A percentile compares a stretch with the other conserved stretches of the same genome.
These are phyloP conservation scores for Aureobasidium sp. DNA, from an alignment of 2,329 filamentous ascomycete genomes.

Conservation along the genomic window DNA sequence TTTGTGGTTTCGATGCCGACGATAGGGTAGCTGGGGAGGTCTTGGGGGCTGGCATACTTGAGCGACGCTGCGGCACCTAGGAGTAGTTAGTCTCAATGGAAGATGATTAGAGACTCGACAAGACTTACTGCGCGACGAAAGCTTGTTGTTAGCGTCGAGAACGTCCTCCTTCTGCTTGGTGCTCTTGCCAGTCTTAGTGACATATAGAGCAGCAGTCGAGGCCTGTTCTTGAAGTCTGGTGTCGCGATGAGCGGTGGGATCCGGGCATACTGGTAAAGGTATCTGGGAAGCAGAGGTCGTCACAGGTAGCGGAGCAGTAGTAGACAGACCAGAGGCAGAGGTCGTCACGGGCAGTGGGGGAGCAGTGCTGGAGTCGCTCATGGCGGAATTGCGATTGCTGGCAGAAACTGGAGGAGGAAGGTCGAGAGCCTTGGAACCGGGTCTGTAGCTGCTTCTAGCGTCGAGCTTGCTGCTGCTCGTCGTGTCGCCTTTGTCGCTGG, in stretches of 20 bases:
- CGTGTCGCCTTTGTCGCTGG: background rate
- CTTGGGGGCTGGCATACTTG: slow-evolving; percentile 64
- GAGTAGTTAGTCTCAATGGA: slow-evolving; percentile 18
- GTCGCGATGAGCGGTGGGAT: slow-evolving; percentile 38
- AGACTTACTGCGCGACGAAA: slow-evolving; percentile 50
- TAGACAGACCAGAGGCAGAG: background rate
- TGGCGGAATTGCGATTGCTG: background rate
- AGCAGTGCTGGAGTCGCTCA: background rate
- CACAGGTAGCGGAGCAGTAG: background rate
- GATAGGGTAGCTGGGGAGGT: slow-evolving; percentile 69
- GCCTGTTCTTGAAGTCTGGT: slow-evolving; percentile 43
- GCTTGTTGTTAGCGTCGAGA: slow-evolving; percentile 48
- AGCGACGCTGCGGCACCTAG: slow-evolving; percentile 55
- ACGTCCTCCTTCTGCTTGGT: slow-evolving; percentile 26
- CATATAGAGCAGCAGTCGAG: slow-evolving; percentile 56
- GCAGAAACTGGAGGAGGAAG: background rate
- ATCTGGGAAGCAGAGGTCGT: background rate
- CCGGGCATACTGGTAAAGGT: slow-evolving; percentile 29
- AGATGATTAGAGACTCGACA: background rate
- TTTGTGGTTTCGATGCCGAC: slow-evolving; percentile 50
- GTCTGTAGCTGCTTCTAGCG: background rate
- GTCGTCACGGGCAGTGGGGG: background rate
- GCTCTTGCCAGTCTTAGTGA: slow-evolving; percentile 35
- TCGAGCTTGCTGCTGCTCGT: background rate
- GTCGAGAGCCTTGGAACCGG: background rate